phyloP scores from a whole-genome alignment of 257 asterid species.

The Jasminum sambac region DNA sequence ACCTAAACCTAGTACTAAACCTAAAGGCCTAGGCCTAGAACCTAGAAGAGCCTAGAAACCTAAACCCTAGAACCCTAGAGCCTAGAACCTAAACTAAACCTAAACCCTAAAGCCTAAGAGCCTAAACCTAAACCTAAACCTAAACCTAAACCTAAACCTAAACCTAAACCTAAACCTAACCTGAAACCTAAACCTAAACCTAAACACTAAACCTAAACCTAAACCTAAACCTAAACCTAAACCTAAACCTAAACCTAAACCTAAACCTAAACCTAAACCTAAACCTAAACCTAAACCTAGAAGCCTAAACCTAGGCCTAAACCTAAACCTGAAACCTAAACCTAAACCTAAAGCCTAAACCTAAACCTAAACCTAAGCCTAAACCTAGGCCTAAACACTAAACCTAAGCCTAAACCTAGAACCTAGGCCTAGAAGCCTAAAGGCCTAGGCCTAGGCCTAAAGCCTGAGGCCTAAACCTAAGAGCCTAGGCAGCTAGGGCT shows the following conservation, averaged over 20 bases:
- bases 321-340: no score
- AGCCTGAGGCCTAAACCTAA: no score
- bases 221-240: neutral
- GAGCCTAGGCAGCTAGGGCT: no score
- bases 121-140: neutral
- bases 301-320: no score
- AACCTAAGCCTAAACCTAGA: conserved; percentile 2
- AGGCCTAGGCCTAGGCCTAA: neutral
- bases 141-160: neutral
- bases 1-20: neutral
- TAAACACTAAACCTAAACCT: neutral
- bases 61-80: no score
- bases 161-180: neutral
- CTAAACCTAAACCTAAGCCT: conserved; percentile 3
- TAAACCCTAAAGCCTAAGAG: neutral
- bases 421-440: no score
- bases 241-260: neutral
- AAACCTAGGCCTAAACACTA: neutral
- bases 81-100: conserved; percentile 1
- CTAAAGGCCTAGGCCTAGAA: neutral
- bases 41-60: no score
- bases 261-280: neutral
- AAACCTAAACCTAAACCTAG: neutral
- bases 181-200: neutral
- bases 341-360: neutral